Percentiles rank a stretch among this genome's conserved stretches.
Conservation (phyloP, 2,329 filamentous ascomycete species). For the Penicillium occitanis region DNA sequence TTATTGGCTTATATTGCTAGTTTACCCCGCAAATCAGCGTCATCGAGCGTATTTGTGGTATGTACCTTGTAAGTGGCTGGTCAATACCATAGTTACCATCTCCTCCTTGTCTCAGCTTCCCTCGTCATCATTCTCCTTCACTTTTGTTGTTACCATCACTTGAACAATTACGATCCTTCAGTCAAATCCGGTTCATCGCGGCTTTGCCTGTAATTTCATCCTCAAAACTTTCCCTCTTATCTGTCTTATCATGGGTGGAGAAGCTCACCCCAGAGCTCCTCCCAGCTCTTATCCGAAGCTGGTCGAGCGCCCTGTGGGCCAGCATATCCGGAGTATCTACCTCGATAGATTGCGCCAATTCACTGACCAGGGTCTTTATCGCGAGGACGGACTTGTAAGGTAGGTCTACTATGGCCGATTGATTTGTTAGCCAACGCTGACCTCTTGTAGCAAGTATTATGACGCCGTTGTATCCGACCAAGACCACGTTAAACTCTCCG, state of each 20-base stretch:
- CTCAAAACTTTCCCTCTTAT: not conserved
- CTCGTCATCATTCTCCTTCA: not conserved
- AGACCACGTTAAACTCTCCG: conserved; percentile 77
- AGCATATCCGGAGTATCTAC: conserved; percentile 83
- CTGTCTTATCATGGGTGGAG: conserved; percentile 37
- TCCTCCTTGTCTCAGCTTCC: conserved; percentile 12
- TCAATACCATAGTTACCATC: not conserved
- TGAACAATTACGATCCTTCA: not conserved
- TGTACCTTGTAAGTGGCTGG: conserved; percentile 6
- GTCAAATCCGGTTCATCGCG: conserved; percentile 4
- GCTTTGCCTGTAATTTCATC: not conserved
- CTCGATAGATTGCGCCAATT: conserved; percentile 79
- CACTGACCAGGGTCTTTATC: conserved; percentile 75
- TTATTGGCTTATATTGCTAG: not conserved
- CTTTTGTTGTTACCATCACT: not conserved
- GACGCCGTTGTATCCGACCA: conserved; percentile 67
- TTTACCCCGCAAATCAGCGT: conserved; percentile 6
- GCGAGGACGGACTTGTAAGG: conserved; percentile 70
- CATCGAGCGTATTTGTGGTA: conserved; percentile 5
- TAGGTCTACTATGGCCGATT: conserved; percentile 42
- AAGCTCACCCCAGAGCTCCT: conserved; percentile 35
- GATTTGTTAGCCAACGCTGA: conserved; percentile 9
- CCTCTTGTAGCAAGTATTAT: conserved; percentile 62
- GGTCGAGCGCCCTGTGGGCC: conserved; percentile 60
- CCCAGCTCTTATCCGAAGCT: conserved; percentile 51